phyloP scores from a whole-genome alignment of 805 yeast genomes.

The Candida schatavii region DNA sequence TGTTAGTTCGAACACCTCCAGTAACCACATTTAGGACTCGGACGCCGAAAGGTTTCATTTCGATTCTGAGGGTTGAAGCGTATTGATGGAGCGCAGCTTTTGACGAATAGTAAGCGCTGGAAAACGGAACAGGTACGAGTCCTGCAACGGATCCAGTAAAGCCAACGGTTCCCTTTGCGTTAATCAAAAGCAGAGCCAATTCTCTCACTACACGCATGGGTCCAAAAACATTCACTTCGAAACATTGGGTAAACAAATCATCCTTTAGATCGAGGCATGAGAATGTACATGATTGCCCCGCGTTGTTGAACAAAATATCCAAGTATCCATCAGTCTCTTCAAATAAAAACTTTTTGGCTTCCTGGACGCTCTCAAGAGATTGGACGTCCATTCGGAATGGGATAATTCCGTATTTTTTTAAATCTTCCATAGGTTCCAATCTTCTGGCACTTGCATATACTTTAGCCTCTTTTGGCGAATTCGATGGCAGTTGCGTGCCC shows the following conservation, averaged over 20 bases:
- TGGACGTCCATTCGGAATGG: constrained; percentile 59
- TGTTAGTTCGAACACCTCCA: constrained; percentile 72
- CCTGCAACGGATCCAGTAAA: constrained; percentile 78
- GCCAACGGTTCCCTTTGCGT: constrained; percentile 64
- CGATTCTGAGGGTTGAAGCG: constrained; percentile 60
- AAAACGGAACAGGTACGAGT: constrained; percentile 65
- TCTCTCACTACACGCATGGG: constrained; percentile 64
- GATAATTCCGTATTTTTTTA: constrained; percentile 44
- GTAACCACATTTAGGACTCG: constrained; percentile 67
- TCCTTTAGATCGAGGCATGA: constrained; percentile 68
- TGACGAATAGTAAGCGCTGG: constrained; percentile 60
- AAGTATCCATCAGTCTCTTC: constrained; percentile 45
- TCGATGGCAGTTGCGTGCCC: constrained; percentile 50
- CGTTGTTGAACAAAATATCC: constrained; percentile 69
- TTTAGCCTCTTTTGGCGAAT: constrained; percentile 48
- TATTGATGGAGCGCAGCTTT: constrained; percentile 78
- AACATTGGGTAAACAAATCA: constrained; percentile 48
- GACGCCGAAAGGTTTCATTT: constrained; percentile 72
- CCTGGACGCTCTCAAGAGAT: constrained; percentile 42
- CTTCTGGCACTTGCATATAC: constrained; percentile 79
- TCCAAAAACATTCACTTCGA: constrained; percentile 68
- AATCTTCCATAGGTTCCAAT: constrained; percentile 53
- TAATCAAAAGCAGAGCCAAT: constrained; percentile 52
- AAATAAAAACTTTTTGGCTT: constrained; percentile 42
- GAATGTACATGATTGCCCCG: constrained; percentile 71